Conservation (phyloP, 495 filamentous ascomycete species). For the Xylaria venustula region DNA sequence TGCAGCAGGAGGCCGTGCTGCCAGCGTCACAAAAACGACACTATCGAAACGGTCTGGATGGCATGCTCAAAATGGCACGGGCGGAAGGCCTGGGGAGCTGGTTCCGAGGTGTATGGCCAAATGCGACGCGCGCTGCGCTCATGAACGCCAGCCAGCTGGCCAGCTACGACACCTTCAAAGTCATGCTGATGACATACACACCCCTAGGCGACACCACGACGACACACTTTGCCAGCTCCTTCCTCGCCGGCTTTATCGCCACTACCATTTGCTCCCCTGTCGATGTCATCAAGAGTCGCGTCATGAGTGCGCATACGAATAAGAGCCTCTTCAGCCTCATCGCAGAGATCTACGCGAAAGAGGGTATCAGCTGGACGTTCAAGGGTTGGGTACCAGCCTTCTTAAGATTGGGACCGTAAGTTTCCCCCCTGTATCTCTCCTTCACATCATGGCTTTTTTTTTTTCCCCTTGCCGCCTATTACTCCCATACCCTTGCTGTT, state of each 20-base stretch:
- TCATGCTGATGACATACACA: conserved; percentile 62
- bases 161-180: conserved; percentile 90
- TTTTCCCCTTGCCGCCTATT: no score
- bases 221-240: conserved; percentile 84
- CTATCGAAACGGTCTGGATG: conserved; percentile 87
- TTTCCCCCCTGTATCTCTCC: conserved; percentile 12
- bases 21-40: conserved; percentile 72
- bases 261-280: conserved; percentile 94
- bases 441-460: no score
- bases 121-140: conserved; percentile 81
- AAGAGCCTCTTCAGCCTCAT: conserved; percentile 60
- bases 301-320: conserved; percentile 74
- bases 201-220: conserved; percentile 71
- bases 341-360: conserved; percentile 66
- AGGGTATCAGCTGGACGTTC: conserved; percentile 90
- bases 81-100: conserved; percentile 71
- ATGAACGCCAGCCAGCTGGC: conserved; percentile 94
- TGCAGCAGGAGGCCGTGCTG: conserved; percentile 92
- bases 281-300: conserved; percentile 94
- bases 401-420: conserved; percentile 72
- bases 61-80: conserved; percentile 76
- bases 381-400: conserved; percentile 98
- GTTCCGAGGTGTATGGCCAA: conserved; percentile 90
- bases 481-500: no score
- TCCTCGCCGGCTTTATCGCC: conserved; percentile 88